Evolutionary conservation across 192 early-diverging fungal species (phyloP).

Genomic region (Linderina pennispora): DNA sequence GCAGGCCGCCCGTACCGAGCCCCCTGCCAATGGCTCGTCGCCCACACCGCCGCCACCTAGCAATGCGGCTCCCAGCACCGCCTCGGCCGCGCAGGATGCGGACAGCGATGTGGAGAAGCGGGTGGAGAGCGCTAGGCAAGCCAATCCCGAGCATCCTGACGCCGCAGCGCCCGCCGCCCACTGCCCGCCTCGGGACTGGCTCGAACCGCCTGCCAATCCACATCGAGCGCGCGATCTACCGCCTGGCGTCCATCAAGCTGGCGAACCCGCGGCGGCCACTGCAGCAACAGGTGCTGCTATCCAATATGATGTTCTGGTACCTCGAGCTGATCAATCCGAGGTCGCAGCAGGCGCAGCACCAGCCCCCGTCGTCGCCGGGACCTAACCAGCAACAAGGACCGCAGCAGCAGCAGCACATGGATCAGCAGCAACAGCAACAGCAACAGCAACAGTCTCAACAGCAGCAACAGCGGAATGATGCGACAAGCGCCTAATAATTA

Average conservation of each 20-base stretch:
- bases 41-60: not conserved
- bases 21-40: not conserved
- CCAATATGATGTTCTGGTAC: constrained; percentile 83
- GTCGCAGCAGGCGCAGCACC: constrained; percentile 30
- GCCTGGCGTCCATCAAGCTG: constrained; percentile 65
- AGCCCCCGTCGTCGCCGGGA: too few species aligned
- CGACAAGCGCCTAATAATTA: not conserved
- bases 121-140: not conserved
- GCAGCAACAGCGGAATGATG: constrained; percentile 1
- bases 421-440: constrained; percentile 7
- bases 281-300: constrained; percentile 67
- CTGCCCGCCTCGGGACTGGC: constrained; percentile 9
- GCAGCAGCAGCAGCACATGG: constrained; percentile 12
- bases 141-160: constrained; percentile 49
- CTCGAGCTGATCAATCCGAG: constrained; percentile 60
- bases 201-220: constrained; percentile 61
- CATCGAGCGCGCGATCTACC: constrained; percentile 72
- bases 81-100: not conserved
- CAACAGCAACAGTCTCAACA: constrained; percentile 4
- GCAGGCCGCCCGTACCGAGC: not conserved
- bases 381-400: constrained; percentile 3
- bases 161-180: constrained; percentile 42
- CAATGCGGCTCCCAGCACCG: not conserved
- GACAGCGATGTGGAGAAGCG: constrained; percentile 1
- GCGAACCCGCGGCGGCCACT: constrained; percentile 70